Evolutionary conservation across 1,284 basidiomycete species (phyloP).

Genomic region (Leccinum angustisporum): DNA sequence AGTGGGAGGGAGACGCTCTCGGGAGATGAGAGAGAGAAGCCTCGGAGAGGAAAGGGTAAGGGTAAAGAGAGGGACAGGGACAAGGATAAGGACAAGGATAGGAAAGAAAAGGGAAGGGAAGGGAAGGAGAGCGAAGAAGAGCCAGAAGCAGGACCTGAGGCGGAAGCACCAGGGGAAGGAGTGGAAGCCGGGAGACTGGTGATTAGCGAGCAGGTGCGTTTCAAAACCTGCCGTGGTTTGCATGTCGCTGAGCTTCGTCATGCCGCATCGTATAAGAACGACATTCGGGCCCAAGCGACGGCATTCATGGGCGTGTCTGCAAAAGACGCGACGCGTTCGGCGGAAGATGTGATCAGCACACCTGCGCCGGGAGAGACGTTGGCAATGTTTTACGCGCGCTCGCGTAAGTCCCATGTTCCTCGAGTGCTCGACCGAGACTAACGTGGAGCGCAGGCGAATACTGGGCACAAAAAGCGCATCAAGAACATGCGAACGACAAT

Average conservation of each 20-base stretch:
- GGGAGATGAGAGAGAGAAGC: conserved; percentile 17
- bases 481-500: conserved; percentile 48
- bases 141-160: conserved; percentile 5
- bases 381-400: conserved; percentile 82
- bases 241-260: not conserved
- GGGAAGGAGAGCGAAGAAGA: conserved; percentile 14
- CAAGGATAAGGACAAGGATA: not conserved
- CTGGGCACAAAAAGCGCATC: conserved; percentile 78
- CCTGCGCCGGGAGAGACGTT: conserved; percentile 89
- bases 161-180: not conserved
- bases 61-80: conserved; percentile 10
- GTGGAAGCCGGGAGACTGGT: not conserved
- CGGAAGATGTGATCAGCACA: conserved; percentile 78
- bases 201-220: conserved; percentile 8
- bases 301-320: conserved; percentile 71
- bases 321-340: conserved; percentile 62
- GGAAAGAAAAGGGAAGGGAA: not conserved
- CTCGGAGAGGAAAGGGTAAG: conserved; percentile 8
- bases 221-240: rapidly evolving
- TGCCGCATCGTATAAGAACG: conserved; percentile 25
- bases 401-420: conserved; percentile 46
- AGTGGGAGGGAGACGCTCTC: conserved; percentile 13
- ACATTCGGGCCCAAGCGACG: conserved; percentile 61
- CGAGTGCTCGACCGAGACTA: not conserved
- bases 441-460: conserved; percentile 54